A percentile compares a stretch with the other conserved stretches of the same genome.
Conservation (phyloP, 2,329 filamentous ascomycete genomes). For the Cladosporium velox region DNA sequence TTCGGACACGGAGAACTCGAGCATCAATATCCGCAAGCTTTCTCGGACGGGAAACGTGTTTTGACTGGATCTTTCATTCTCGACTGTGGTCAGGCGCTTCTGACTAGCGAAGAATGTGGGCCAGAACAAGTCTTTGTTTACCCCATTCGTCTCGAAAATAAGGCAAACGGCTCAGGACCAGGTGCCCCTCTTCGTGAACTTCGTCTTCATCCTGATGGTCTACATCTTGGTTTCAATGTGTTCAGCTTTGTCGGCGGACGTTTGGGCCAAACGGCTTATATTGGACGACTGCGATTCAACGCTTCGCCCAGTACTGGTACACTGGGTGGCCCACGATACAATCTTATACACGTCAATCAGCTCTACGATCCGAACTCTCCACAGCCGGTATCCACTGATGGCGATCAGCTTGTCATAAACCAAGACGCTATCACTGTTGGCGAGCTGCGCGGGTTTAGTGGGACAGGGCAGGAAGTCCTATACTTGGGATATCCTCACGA, state of each 20-base stretch:
- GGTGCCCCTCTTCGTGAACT: not conserved
- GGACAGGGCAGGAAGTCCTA: slow-evolving; percentile 44
- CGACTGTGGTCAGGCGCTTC: not conserved
- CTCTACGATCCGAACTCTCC: not conserved
- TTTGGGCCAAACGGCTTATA: not conserved
- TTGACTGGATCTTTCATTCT: not conserved
- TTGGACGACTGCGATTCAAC: not conserved
- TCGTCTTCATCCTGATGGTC: not conserved
- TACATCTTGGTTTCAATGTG: not conserved
- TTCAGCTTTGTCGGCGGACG: not conserved
- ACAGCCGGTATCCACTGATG: not conserved
- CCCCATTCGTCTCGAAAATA: not conserved
- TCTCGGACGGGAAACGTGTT: not conserved
- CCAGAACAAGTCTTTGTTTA: not conserved
- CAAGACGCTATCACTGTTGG: not conserved
- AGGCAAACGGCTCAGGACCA: not conserved
- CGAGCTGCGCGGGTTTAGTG: slow-evolving; percentile 50
- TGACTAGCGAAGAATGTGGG: not conserved
- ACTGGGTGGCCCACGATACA: not conserved
- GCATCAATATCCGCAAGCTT: not conserved
- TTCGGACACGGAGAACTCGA: not conserved
- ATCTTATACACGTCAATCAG: not conserved
- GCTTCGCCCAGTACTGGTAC: not conserved
- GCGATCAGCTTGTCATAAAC: not conserved
- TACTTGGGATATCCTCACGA: slow-evolving; percentile 47